A percentile compares a stretch with the other conserved stretches of the same genome.
phyloP scores from a whole-genome alignment of 2,329 filamentous ascomycete species.

The Ascochyta viciae-villosae region DNA sequence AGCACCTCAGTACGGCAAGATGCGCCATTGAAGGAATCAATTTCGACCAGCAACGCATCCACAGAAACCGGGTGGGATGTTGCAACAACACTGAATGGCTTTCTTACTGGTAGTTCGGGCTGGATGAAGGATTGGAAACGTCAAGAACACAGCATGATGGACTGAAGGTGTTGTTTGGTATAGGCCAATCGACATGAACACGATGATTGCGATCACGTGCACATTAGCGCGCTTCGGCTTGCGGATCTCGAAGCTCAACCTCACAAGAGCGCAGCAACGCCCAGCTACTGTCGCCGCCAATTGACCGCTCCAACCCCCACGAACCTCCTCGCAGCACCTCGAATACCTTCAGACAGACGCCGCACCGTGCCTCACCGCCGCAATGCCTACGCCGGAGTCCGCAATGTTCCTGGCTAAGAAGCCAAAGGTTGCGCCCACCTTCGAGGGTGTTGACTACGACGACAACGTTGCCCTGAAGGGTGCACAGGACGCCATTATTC shows the following conservation, averaged over 20 bases:
- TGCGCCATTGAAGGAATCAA: background rate
- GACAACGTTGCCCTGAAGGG: conserved; percentile 82
- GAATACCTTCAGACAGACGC: background rate
- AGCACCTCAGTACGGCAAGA: background rate
- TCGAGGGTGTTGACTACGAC: conserved; percentile 86
- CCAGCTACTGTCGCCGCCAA: conserved; percentile 20
- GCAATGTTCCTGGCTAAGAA: conserved; percentile 83
- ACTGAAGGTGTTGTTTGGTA: background rate
- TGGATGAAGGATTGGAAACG: conserved; percentile 19
- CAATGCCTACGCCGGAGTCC: conserved; percentile 85
- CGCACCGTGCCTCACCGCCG: conserved; percentile 28
- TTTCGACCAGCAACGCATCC: background rate
- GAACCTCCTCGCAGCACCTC: conserved; percentile 7
- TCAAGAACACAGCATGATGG: background rate
- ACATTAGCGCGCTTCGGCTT: conserved; percentile 8
- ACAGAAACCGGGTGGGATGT: background rate
- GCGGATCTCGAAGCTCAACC: conserved; percentile 23
- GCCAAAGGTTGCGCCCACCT: conserved; percentile 80
- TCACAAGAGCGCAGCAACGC: conserved; percentile 16
- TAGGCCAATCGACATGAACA: background rate
- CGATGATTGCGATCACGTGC: conserved; percentile 8
- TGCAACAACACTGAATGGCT: background rate
- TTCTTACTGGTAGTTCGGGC: background rate
- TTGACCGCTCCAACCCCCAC: conserved; percentile 15
- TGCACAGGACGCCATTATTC: conserved; percentile 80